Evolutionary conservation across 371 early-diverging fungal genomes (phyloP).

Genomic region (Actinomucor elegans): DNA sequence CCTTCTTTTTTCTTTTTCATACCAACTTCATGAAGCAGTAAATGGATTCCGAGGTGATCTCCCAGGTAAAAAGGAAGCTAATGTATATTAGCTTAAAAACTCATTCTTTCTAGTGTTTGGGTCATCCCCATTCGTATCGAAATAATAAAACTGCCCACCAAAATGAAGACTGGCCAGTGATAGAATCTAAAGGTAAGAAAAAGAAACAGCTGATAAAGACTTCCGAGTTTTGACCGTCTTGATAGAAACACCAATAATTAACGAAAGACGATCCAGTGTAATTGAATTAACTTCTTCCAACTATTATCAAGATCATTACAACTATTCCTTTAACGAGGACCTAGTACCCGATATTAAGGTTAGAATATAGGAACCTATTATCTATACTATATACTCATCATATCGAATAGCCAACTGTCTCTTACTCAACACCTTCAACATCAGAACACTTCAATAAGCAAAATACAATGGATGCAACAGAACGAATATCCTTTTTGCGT

Average conservation of each 20-base stretch:
- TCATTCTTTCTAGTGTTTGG: conserved; percentile 11
- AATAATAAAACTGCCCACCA: neutral
- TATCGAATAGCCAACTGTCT: conserved; percentile 8
- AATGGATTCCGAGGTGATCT: conserved; percentile 40
- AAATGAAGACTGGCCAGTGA: neutral
- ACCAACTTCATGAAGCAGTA: conserved; percentile 36
- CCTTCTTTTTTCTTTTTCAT: conserved; percentile 14
- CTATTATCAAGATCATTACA: conserved; percentile 1
- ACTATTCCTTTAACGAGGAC: neutral
- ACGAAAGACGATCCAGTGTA: conserved; percentile 12
- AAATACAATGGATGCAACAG: conserved; percentile 12
- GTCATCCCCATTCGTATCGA: conserved; percentile 5
- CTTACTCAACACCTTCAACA: conserved; percentile 19
- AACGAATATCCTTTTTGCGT: conserved; percentile 26
- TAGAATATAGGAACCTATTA: neutral
- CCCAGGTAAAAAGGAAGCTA: conserved; percentile 16
- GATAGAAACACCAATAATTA: too few species aligned
- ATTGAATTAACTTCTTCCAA: neutral
- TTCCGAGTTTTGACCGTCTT: too few species aligned
- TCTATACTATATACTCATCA: neutral
- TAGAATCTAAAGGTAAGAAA: neutral
- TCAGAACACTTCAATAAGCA: neutral
- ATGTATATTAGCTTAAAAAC: neutral
- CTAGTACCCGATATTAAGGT: conserved; percentile 2
- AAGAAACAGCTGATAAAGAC: too few species aligned